These are phyloP conservation scores for Agaricus sinodeliciosus DNA, from an alignment of 768 basidiomycete species.

Conservation along the genomic window DNA sequence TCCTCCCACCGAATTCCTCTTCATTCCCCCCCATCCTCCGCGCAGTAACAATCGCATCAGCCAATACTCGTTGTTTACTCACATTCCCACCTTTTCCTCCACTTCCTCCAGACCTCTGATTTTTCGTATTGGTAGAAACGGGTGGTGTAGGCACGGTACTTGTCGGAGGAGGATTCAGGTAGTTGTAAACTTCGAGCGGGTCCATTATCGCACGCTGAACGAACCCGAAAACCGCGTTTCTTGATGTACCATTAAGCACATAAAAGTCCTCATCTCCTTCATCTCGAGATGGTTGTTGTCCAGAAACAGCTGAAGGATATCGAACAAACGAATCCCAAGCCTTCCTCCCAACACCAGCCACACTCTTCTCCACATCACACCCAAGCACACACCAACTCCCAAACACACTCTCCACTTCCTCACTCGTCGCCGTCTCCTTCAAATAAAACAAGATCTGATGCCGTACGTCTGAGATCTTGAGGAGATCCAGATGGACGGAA, in stretches of 20 bases:
- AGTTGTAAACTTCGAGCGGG: slow-evolving; percentile 49
- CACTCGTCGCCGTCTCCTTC: slow-evolving; percentile 36
- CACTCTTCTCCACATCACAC: slow-evolving; percentile 65
- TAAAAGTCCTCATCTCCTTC: slow-evolving; percentile 16
- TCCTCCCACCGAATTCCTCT: slow-evolving; percentile 16
- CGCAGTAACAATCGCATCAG: slow-evolving; percentile 5
- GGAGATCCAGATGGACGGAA: slow-evolving; percentile 56
- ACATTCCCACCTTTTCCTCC: slow-evolving; percentile 18
- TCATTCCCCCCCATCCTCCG: not conserved
- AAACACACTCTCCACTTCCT: slow-evolving; percentile 50
- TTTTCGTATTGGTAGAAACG: slow-evolving; percentile 23
- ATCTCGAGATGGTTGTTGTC: slow-evolving; percentile 3
- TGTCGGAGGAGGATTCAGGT: slow-evolving; percentile 61
- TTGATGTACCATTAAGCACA: slow-evolving; percentile 23
- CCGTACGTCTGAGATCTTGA: slow-evolving; percentile 45
- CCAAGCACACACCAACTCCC: slow-evolving; percentile 71
- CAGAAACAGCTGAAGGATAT: slow-evolving; percentile 11
- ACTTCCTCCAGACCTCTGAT: slow-evolving; percentile 4
- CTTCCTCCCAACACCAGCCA: slow-evolving; percentile 41
- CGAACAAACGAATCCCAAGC: slow-evolving; percentile 44
- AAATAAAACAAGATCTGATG: slow-evolving; percentile 46
- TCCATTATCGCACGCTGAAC: slow-evolving; percentile 50
- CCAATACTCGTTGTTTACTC: slow-evolving; percentile 27
- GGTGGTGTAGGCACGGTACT: slow-evolving; percentile 23
- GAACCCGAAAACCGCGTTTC: slow-evolving; percentile 41